Evolutionary conservation across 257 asterid genomes (phyloP), one percentile per base, ranked within the genome.

Genomic region (Przewalskia tangutica): DNA sequence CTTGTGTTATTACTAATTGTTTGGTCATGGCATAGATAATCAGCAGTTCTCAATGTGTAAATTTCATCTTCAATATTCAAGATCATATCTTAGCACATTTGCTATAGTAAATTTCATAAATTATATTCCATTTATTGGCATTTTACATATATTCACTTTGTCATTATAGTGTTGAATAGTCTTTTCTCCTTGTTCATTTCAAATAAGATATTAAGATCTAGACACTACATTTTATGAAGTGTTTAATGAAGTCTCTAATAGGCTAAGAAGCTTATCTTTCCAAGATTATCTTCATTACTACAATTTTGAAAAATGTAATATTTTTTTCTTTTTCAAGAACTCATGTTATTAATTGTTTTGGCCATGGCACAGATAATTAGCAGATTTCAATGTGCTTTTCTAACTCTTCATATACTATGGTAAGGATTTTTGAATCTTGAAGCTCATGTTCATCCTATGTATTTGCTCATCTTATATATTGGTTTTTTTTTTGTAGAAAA

Each of bases 331-430:
- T 71, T 73, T 48, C 23, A 48, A 73, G 12, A 48, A 48, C 79
- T 73, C 34, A 6, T 48, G 54, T n/a, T 54, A 6, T 80, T 54
- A 63, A 46, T 53, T 12, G 42, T 10, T 55, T 67, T 34, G 10
- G 46, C 34, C 32, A 38, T 83, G 66, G 17, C 50, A 62, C 81
- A 83, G 86, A 83, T 66, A 80, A 54, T 44, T 38, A 53, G 7
- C 62, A 58, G 8, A 55, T 83, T 79, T 68, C 54, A 54, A 17
- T 77, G 76, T 70, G 18, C 78, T n/a, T 44, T 77, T 79, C 80
- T 62, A 81, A 80, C 20, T 55, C 83, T 81, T 71, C 55, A 64
- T 66, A 11, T 54, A 63, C 70, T 81, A 85, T 85, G 91, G 88
- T 88, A 54, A 82, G 81, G 8, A 36, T 38, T 81, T 2, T 48